Base-by-base conservation (phyloP, 1,284 basidiomycete species). In the Puccinia polysora region DNA sequence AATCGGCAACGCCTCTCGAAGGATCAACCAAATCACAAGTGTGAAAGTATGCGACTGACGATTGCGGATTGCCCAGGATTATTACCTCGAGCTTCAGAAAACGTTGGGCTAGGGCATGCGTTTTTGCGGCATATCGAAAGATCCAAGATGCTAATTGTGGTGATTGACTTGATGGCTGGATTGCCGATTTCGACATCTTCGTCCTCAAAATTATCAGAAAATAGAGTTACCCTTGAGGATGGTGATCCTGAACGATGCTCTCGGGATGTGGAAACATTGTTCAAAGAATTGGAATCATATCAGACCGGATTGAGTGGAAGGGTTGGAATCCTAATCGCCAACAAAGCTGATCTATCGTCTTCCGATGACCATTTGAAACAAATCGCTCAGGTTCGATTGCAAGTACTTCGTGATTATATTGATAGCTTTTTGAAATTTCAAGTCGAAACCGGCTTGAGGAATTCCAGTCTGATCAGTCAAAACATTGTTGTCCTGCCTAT, bases 11-110 rank as follows among this genome's bases (percentile, higher is more conserved):
- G 52, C 32, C 34, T 62, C 36, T 67, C 73, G 32, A 60, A 58
- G 77, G 14, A 30, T 6, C 60, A 52, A 38, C 38, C 67, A 3
- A 58, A 62, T 4, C 43, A 64, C 15, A 74, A 74, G 59, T 75
- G 75, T 18, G 92, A 95, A 80, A 81, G 83, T 1, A 88, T 90
- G 78, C 85, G 95, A 2, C 93, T 97, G 81, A 94, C 90, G 0
- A 87, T 99, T 72, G 90, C 93, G n/a, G 95, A 99, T 81, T 96
- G 97, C 78, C 95, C 96, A 0, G 95, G 95, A 12, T 86, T 98
- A 34, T 88, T 97, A 60, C 85, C 86, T 6, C 84, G 85, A 10
- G 91, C 94, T 0, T 89, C 91, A 1, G 86, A 89, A 75, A 90
- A 95, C 79, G 86, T 92, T 50, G 95, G 95, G 0, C 84, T 98